These are phyloP conservation scores for Lepiota subincarnata DNA, from an alignment of 768 basidiomycete species.

Conservation along the genomic window DNA sequence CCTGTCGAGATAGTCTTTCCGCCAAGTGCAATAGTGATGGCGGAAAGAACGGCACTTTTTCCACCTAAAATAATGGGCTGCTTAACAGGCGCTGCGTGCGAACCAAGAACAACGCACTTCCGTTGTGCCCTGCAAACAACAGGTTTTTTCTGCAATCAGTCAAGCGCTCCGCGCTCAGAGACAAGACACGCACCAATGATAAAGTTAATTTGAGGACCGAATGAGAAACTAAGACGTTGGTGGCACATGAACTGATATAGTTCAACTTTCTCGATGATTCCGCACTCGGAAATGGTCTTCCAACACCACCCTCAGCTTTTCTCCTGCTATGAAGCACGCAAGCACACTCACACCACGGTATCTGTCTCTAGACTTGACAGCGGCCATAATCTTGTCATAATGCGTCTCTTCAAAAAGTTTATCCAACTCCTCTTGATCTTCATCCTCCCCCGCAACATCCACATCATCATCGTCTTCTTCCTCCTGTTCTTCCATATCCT, in stretches of 20 bases:
- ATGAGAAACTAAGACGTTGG: constrained; percentile 72
- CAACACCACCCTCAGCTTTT: not conserved
- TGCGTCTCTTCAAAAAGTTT: constrained; percentile 8
- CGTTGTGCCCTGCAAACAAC: constrained; percentile 71
- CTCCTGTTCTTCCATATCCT: not conserved
- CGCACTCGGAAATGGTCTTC: constrained; percentile 79
- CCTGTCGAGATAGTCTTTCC: constrained; percentile 93
- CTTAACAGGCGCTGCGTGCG: not conserved
- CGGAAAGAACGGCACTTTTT: constrained; percentile 92
- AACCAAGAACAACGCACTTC: constrained; percentile 55
- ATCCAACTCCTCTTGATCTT: constrained; percentile 4
- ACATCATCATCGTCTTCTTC: not conserved
- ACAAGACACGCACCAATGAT: constrained; percentile 66
- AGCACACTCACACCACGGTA: not conserved
- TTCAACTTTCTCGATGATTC: constrained; percentile 83
- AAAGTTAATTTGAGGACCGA: constrained; percentile 95
- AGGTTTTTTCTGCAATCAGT: too few species aligned
- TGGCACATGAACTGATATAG: constrained; percentile 98
- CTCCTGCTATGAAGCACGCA: not conserved
- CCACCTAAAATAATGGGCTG: constrained; percentile 54
- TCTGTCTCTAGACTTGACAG: constrained; percentile 7
- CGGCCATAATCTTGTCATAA: constrained; percentile 7
- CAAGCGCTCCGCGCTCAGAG: not conserved
- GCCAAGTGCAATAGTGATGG: constrained; percentile 88
- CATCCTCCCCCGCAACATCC: not conserved